Percentiles rank a stretch among this genome's conserved stretches.
Evolutionary conservation across 805 yeast species (phyloP).

Genomic region (Pichia eremophila): DNA sequence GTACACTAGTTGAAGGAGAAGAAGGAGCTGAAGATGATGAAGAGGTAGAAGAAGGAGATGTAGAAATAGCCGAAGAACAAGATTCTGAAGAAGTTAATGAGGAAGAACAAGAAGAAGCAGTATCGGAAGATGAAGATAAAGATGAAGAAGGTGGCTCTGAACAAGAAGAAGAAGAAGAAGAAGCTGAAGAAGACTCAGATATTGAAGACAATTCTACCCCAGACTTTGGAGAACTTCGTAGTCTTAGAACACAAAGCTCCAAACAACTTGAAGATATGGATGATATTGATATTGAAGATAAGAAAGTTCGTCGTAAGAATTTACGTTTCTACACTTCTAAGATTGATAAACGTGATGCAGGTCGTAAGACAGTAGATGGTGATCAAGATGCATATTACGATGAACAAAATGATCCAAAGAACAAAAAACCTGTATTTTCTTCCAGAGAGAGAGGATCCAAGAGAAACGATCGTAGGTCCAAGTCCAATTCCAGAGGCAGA

Average conservation of each 20-base stretch:
- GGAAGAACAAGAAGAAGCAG: constrained; percentile 18
- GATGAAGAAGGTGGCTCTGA: constrained; percentile 2
- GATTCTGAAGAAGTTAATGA: constrained; percentile 5
- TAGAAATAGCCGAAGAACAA: constrained; percentile 3
- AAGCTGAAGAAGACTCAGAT: constrained; percentile 25
- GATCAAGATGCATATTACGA: constrained; percentile 6
- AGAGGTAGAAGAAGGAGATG: constrained; percentile 13
- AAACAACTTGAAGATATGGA: constrained; percentile 57
- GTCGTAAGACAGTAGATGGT: neutral
- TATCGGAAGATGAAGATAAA: constrained; percentile 15
- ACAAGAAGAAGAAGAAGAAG: neutral
- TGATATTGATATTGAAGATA: constrained; percentile 80
- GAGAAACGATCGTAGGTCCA: neutral
- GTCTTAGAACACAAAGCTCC: constrained; percentile 31
- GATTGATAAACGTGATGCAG: constrained; percentile 42
- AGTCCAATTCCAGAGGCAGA: neutral
- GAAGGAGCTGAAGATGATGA: constrained; percentile 17
- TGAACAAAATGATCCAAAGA: neutral
- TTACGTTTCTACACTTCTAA: constrained; percentile 94
- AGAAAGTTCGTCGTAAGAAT: constrained; percentile 66
- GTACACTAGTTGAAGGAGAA: constrained; percentile 17
- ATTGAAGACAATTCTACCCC: constrained; percentile 32
- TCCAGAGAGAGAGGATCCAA: neutral
- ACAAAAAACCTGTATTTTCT: neutral
- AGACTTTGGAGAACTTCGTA: constrained; percentile 26